Evolutionary conservation across 2,329 filamentous ascomycete genomes (phyloP), one percentile per base, ranked within the genome.

Genomic region (Venturia pyrina): DNA sequence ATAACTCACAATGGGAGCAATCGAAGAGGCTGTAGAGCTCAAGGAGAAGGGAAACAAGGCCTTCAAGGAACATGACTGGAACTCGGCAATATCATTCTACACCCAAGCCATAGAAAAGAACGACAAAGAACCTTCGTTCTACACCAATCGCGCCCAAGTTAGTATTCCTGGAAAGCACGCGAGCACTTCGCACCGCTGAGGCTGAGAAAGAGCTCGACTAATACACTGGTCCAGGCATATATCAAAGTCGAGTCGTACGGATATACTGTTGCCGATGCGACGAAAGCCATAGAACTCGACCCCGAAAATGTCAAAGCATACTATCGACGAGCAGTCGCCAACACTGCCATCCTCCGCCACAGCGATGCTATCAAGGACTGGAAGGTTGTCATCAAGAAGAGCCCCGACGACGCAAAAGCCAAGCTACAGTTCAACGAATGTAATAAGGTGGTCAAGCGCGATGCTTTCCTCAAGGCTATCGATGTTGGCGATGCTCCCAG

Each of bases 241-340:
- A 93, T 99, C 77, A 98, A 97, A 80, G 88, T 93, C 48, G 95
- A 99, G 78, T 87, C 93, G 24, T 98, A 93, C 75, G 95, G 95
- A 48, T 96, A 93, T 79, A 93, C 95, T 32, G 89, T 98, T 71
- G 83, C 87, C 64, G 95, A 99, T 78, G 91, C 93, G 41, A 90
- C 89, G 64, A 96, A 90, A 77, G 95, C 95, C 19, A 87, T 98
- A 73, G 91, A 96, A 75, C 81, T 98, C 67, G 91, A 98, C 73
- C 86, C 91, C 19, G 85, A 87, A 73, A 91, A 96, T 75, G 85
- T 93, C 76, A 98, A 98, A 90, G 95, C 93, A 64, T 96, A 95
- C 79, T 99, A 96, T 82, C 87, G 95, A 75, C 87, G 95, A 79
- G 95, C 93, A 64, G 86, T 96, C 32, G 93, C 93, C 63, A 90